A percentile compares a stretch with the other conserved stretches of the same genome.
Conservation (phyloP, 2,329 filamentous ascomycete species). For the Calonectria montana region DNA sequence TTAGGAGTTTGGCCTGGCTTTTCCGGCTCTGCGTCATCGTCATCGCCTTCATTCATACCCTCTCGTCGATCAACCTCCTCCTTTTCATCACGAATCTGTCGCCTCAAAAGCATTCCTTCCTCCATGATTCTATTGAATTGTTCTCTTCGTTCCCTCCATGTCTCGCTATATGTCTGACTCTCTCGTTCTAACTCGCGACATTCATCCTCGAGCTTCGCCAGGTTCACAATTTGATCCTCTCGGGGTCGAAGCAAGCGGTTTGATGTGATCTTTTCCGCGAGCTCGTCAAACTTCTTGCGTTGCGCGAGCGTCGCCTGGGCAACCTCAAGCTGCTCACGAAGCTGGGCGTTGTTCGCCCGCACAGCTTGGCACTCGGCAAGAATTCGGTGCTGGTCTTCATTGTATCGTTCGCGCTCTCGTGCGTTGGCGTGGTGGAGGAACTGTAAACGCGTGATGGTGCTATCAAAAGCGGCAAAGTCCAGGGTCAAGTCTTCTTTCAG, state of each 20-base stretch:
- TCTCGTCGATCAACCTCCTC: slow-evolving; percentile 91
- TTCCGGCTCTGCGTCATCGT: slow-evolving; percentile 65
- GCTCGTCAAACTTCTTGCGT: slow-evolving; percentile 87
- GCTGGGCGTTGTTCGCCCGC: slow-evolving; percentile 76
- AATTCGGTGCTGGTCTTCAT: slow-evolving; percentile 82
- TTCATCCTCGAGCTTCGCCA: slow-evolving; percentile 87
- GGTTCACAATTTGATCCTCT: slow-evolving; percentile 82
- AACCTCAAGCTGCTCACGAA: slow-evolving; percentile 81
- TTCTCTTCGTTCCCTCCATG: slow-evolving; percentile 85
- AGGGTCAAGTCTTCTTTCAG: slow-evolving; percentile 87
- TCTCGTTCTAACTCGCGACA: slow-evolving; percentile 89
- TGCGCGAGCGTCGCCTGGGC: slow-evolving; percentile 80
- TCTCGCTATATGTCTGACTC: slow-evolving; percentile 81
- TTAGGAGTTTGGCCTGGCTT: slow-evolving; percentile 62
- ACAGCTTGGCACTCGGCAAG: slow-evolving; percentile 82
- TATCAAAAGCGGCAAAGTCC: slow-evolving; percentile 90
- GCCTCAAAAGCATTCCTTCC: slow-evolving; percentile 86
- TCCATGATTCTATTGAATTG: slow-evolving; percentile 92
- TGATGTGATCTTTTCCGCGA: slow-evolving; percentile 87
- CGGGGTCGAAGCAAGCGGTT: slow-evolving; percentile 83
- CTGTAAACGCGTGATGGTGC: slow-evolving; percentile 87
- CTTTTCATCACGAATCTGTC: slow-evolving; percentile 93
- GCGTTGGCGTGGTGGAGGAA: slow-evolving; percentile 87
- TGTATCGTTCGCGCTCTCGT: slow-evolving; percentile 85
- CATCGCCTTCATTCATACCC: slow-evolving; percentile 78